Base-by-base conservation (phyloP, 2,329 filamentous ascomycete genomes). In the Aspergillus pseudoviridinutans region DNA sequence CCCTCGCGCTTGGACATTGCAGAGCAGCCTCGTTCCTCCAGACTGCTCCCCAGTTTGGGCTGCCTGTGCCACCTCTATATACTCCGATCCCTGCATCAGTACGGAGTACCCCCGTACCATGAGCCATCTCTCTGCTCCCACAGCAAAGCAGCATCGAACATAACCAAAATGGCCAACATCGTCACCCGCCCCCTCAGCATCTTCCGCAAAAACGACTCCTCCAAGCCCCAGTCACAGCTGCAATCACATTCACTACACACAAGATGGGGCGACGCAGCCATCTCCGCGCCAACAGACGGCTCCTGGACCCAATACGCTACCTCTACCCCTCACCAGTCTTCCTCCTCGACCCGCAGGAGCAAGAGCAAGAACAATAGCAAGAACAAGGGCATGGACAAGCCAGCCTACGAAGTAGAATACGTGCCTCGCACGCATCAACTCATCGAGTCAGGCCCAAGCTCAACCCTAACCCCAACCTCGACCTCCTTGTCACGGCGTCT, bases 191-290 rank as follows among this genome's bases (percentile, higher is more conserved):
- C 71, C 22, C 62, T 74, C 50, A 61, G 63, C 51, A 60, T 69
- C 20, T 67, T 74, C 51, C 72, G 71, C 58, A 69, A 66, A 49
- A 53, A 63, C 22, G 67, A 68, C 24, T 44, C 58, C 44, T 46
- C 60, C 6, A 69, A 66, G 38, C 67, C 66, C 7, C 32, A 38
- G 5, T 38, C 14, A 14, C 32, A 17, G 32, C 32, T 6, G 32
- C 32, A 38, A 38, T 17, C 32, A 38, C 32, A 17, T 17, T 38
- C 32, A 7, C 67, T 74, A 10, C 73, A 77, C 55, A 59, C 74
- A 52, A 66, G 74, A 56, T 76, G 73, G 73, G 75, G 74, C 3
- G 74, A 77, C 55, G 66, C 69, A 38, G 54, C 64, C 27, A 76
- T 76, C 38, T 71, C 71, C 1, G 70, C 70, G 35, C 75, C 73